Evolutionary conservation across 75 land plant species (phyloP).

Genomic region (Picea sitchensis): DNA sequence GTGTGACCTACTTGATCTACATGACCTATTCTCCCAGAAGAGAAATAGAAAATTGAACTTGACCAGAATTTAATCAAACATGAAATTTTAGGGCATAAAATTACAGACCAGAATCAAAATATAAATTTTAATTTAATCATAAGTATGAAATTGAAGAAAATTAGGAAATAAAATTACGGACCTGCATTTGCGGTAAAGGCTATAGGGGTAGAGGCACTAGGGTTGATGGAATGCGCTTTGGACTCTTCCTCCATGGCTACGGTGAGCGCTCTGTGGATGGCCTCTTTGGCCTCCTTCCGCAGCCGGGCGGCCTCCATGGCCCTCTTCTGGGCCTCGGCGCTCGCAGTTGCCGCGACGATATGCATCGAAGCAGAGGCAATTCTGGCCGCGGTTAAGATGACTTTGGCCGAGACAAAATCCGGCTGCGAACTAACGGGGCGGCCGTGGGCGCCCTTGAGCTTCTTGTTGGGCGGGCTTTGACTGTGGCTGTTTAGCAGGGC

Average conservation of each 20-base stretch:
- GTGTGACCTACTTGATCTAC: too few species aligned
- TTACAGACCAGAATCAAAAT: too few species aligned
- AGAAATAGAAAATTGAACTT: too few species aligned
- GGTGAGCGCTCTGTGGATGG: not conserved
- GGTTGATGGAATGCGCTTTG: too few species aligned
- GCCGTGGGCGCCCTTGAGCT: not conserved
- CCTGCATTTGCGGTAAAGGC: too few species aligned
- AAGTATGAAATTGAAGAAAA: too few species aligned
- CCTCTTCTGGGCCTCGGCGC: not conserved
- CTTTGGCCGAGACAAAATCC: not conserved
- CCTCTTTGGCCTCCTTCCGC: not conserved
- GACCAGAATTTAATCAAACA: too few species aligned
- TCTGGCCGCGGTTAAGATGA: not conserved
- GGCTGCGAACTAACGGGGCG: not conserved
- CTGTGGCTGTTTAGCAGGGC: not conserved
- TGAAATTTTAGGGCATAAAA: too few species aligned
- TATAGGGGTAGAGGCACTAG: too few species aligned
- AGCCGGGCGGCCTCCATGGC: not conserved
- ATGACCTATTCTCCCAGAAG: too few species aligned
- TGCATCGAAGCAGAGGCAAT: not conserved
- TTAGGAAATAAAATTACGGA: too few species aligned
- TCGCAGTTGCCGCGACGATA: not conserved
- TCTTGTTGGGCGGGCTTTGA: not conserved
- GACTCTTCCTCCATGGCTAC: slow-evolving; percentile 3
- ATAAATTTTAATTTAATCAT: too few species aligned